Evolutionary conservation across 257 asterid species (phyloP).

Genomic region (Primulina tabacum): DNA sequence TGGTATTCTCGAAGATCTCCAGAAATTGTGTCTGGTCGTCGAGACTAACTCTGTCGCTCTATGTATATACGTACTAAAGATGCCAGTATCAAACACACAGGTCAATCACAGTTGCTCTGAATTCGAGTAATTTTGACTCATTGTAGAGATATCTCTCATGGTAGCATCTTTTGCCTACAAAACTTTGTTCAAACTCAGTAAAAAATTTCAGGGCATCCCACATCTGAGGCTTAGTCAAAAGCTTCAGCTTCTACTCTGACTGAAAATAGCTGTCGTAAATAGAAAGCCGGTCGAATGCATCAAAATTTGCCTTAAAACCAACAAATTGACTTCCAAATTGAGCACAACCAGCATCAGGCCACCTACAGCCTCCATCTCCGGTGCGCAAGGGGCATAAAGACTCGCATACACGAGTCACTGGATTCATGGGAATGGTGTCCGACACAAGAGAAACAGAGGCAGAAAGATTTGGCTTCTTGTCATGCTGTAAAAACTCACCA

Average conservation of each 20-base stretch:
- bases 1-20: slow-evolving; percentile 17
- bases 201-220: slow-evolving; percentile 17
- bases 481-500: slow-evolving; percentile 30
- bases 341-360: slow-evolving; percentile 89
- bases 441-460: slow-evolving; percentile 25
- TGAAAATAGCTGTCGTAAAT: slow-evolving; percentile 77
- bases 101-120: slow-evolving; percentile 12
- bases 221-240: slow-evolving; percentile 20
- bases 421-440: slow-evolving; percentile 42
- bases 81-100: slow-evolving; percentile 23
- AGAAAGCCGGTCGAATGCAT: slow-evolving; percentile 86
- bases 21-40: slow-evolving; percentile 23
- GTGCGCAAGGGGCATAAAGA: slow-evolving; percentile 72
- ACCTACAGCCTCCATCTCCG: slow-evolving; percentile 82
- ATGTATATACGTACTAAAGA: slow-evolving; percentile 31
- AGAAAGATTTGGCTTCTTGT: slow-evolving; percentile 43
- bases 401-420: slow-evolving; percentile 64
- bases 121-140: slow-evolving; percentile 17
- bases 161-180: slow-evolving; percentile 25
- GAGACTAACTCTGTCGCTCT: slow-evolving; percentile 22
- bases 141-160: slow-evolving; percentile 7
- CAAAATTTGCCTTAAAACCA: slow-evolving; percentile 86
- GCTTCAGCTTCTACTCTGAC: slow-evolving; percentile 35
- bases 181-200: slow-evolving; percentile 22
- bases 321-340: slow-evolving; percentile 80